Percentiles rank a stretch among this genome's conserved stretches.
These are phyloP conservation scores for Berkeleyomyces basicola DNA, from an alignment of 2,329 filamentous ascomycete species.

Conservation along the genomic window DNA sequence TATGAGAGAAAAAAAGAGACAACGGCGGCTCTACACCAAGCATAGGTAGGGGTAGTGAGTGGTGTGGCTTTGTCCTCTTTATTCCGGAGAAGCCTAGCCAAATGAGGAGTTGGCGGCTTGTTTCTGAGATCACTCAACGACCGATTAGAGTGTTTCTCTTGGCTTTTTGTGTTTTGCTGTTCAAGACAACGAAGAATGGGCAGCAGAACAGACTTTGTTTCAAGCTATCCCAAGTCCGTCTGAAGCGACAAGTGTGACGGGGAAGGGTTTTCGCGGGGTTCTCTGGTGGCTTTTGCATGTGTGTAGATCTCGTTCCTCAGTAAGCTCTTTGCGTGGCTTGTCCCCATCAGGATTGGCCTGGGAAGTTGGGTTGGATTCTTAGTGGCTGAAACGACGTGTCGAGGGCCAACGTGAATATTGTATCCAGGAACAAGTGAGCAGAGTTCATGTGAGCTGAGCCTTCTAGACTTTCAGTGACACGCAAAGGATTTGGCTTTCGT, in stretches of 20 bases:
- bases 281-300: background rate
- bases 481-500: background rate
- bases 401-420: background rate
- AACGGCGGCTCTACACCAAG: background rate
- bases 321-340: background rate
- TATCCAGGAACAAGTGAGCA: background rate
- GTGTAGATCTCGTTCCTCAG: background rate
- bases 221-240: background rate
- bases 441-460: background rate
- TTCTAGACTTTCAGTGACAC: background rate
- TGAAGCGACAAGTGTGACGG: background rate
- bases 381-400: background rate
- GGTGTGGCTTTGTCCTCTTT: background rate
- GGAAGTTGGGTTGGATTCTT: background rate
- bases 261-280: background rate
- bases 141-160: background rate
- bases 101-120: background rate
- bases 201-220: background rate
- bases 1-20: background rate
- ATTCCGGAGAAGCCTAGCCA: background rate
- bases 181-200: background rate
- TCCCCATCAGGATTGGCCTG: background rate
- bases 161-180: background rate
- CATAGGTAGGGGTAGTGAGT: background rate
- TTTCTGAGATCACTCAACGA: background rate